A percentile compares a stretch with the other conserved stretches of the same genome.
phyloP scores from a whole-genome alignment of 2,329 filamentous ascomycete genomes.

The Stagonosporopsis vannaccii region DNA sequence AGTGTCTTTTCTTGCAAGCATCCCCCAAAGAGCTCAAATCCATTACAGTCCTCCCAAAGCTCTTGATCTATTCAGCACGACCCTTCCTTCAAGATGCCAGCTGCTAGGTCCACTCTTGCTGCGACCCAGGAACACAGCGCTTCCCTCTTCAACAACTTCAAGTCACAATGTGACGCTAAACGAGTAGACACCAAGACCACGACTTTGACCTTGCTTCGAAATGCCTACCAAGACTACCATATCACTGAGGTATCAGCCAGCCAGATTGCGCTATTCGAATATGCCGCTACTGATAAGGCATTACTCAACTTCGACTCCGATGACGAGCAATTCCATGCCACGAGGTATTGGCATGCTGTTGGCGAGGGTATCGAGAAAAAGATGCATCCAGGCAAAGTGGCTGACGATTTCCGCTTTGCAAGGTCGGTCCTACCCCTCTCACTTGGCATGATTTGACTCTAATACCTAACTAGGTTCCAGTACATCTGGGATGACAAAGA shows the following conservation, averaged over 20 bases:
- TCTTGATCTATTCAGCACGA: background rate
- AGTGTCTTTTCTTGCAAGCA: background rate
- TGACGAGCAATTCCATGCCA: conserved; percentile 28
- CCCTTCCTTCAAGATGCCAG: conserved; percentile 5
- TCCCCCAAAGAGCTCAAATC: background rate
- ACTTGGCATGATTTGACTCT: background rate
- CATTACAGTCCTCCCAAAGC: background rate
- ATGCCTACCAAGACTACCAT: conserved; percentile 30
- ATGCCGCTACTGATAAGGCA: conserved; percentile 30
- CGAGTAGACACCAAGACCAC: conserved; percentile 33
- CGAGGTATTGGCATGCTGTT: conserved; percentile 29
- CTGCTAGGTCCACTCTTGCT: conserved; percentile 7
- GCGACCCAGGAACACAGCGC: conserved; percentile 7
- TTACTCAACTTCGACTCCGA: conserved; percentile 22
- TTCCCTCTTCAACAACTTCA: conserved; percentile 22
- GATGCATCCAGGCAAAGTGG: conserved; percentile 28
- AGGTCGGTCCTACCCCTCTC: conserved; percentile 17
- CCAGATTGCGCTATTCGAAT: conserved; percentile 32
- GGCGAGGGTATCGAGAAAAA: conserved; percentile 36
- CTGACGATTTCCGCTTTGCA: conserved; percentile 33
- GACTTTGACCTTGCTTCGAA: conserved; percentile 28
- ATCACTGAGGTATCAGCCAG: conserved; percentile 31
- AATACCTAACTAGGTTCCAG: conserved; percentile 27
- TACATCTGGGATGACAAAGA: conserved; percentile 40
- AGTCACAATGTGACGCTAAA: conserved; percentile 24